Conservation (phyloP, 345 rosid species). For the Populus davidiana region DNA sequence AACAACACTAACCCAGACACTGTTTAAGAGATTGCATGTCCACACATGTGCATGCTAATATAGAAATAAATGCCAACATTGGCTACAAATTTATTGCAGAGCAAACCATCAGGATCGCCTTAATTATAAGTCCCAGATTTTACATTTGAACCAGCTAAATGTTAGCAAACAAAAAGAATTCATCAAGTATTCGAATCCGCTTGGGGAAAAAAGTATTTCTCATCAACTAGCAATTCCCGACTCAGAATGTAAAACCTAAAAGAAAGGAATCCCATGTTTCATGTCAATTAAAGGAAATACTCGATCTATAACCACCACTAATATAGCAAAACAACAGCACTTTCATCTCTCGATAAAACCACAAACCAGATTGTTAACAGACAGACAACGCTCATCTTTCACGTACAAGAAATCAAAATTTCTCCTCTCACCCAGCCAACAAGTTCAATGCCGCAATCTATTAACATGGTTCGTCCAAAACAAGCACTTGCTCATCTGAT, state of each 20-base stretch:
- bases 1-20: neutral
- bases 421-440: neutral
- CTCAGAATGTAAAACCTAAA: constrained; percentile 10
- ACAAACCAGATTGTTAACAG: constrained; percentile 14
- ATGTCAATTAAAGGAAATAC: neutral
- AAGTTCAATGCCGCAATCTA: neutral
- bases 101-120: neutral
- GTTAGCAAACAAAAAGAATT: neutral
- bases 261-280: neutral
- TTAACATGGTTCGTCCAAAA: neutral
- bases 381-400: constrained; percentile 1
- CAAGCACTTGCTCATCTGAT: constrained; percentile 3
- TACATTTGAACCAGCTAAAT: neutral
- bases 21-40: neutral
- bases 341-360: neutral
- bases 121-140: neutral
- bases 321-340: neutral
- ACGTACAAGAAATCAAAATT: constrained; percentile 7
- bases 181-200: neutral
- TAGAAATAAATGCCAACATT: neutral
- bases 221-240: neutral
- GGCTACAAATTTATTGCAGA: neutral
- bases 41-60: neutral
- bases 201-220: neutral
- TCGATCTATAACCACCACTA: neutral